Percentiles rank a stretch among this genome's conserved stretches.
These are phyloP conservation scores for Metahyphopichia silvanorum DNA, from an alignment of 805 yeast genomes.

Conservation along the genomic window DNA sequence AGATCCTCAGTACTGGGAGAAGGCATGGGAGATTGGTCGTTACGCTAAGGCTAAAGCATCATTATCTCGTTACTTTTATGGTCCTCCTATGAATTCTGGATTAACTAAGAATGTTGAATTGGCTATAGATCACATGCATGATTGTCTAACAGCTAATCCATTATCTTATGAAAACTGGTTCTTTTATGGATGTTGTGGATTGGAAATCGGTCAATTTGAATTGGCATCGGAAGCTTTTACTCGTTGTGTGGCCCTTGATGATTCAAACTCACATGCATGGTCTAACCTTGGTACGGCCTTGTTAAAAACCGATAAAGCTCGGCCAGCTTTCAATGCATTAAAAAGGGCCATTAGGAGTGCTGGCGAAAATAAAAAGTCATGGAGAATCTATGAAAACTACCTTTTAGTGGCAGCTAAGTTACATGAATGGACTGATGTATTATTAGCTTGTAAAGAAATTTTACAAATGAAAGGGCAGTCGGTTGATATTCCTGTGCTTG, in stretches of 20 bases:
- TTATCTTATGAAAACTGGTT: conserved; percentile 82
- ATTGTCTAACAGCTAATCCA: conserved; percentile 71
- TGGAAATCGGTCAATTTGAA: conserved; percentile 67
- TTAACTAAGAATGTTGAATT: conserved; percentile 45
- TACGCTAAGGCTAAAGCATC: conserved; percentile 86
- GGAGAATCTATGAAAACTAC: conserved; percentile 91
- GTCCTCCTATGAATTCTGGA: conserved; percentile 58
- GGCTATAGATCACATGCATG: conserved; percentile 68
- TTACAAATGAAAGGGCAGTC: conserved; percentile 58
- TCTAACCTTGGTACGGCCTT: conserved; percentile 84
- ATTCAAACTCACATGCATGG: conserved; percentile 81
- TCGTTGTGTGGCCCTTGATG: conserved; percentile 83
- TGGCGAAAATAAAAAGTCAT: conserved; percentile 63
- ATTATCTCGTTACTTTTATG: conserved; percentile 67
- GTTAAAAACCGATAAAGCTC: conserved; percentile 56
- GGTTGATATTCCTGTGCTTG: conserved; percentile 73
- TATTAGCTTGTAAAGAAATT: conserved; percentile 67
- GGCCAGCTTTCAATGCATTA: conserved; percentile 83
- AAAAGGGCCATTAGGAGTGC: conserved; percentile 72
- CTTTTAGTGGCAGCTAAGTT: conserved; percentile 76
- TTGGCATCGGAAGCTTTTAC: conserved; percentile 90
- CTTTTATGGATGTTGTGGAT: conserved; percentile 85
- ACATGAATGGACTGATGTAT: conserved; percentile 85
- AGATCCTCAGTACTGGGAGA: conserved; percentile 74
- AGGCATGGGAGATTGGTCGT: conserved; percentile 82